These are phyloP conservation scores for Fusarium sp. DNA, from an alignment of 2,329 filamentous ascomycete genomes.

Conservation along the genomic window DNA sequence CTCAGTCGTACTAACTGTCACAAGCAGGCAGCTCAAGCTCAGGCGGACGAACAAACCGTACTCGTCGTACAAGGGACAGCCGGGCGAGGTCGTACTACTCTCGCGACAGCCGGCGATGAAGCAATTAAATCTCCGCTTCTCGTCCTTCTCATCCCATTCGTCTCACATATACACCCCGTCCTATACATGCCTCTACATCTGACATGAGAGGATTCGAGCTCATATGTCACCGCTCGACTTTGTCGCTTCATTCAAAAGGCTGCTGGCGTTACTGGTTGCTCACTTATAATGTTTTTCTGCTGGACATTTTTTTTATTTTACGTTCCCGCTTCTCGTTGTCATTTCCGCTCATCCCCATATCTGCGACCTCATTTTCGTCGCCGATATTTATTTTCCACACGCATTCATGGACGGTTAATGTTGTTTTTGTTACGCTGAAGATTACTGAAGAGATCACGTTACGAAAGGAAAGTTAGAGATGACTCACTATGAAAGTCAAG, in stretches of 20 bases:
- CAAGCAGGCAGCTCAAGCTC: constrained; percentile 62
- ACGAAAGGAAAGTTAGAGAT: constrained; percentile 42
- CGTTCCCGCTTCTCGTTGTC: constrained; percentile 5
- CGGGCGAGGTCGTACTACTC: constrained; percentile 53
- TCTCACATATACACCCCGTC: constrained; percentile 32
- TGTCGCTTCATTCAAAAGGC: constrained; percentile 40
- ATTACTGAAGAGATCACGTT: constrained; percentile 39
- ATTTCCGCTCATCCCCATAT: constrained; percentile 1
- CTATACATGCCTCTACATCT: constrained; percentile 46
- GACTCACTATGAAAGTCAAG: constrained; percentile 38
- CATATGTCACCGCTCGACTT: constrained; percentile 41
- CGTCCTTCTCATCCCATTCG: constrained; percentile 11
- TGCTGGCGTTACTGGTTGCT: constrained; percentile 46
- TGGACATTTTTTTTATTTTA: constrained; percentile 19
- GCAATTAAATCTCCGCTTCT: constrained; percentile 18
- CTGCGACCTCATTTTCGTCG: constrained; percentile 16
- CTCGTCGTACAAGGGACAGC: constrained; percentile 52
- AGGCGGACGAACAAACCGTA: constrained; percentile 58
- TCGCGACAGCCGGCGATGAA: constrained; percentile 45
- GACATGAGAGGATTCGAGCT: constrained; percentile 39
- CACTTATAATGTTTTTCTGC: constrained; percentile 38
- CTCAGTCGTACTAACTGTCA: constrained; percentile 38
- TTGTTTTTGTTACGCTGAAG: constrained; percentile 19
- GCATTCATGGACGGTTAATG: constrained; percentile 33
- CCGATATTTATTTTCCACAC: constrained; percentile 30